These are phyloP conservation scores for Thinopyrum obtusiflorum DNA, from an alignment of 202 grass and related monocot genomes.

Conservation along the genomic window DNA sequence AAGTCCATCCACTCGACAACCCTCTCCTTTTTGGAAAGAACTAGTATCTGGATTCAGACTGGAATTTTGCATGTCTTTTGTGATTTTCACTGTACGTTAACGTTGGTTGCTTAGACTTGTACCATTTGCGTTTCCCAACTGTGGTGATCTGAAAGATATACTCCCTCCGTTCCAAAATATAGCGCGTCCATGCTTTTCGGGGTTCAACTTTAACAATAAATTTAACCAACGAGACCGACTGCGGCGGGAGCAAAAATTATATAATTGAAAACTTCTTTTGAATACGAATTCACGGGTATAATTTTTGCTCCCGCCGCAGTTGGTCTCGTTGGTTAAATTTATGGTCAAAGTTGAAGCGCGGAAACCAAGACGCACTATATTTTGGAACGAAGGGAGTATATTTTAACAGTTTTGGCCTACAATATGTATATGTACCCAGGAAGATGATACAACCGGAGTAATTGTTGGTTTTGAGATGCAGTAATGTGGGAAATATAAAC, in stretches of 20 bases:
- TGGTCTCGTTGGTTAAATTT: no score
- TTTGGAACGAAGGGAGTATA: neutral
- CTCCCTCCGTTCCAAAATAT: no score
- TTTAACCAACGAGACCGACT: no score
- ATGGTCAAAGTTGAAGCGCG: no score
- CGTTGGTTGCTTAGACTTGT: neutral
- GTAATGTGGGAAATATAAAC: neutral
- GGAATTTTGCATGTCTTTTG: neutral
- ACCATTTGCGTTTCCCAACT: neutral
- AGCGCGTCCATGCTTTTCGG: no score
- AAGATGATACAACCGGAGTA: neutral
- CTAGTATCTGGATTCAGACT: neutral
- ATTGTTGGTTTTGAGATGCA: neutral
- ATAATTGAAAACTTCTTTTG: no score
- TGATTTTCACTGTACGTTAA: neutral
- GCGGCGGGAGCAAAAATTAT: no score
- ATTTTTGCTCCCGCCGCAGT: no score
- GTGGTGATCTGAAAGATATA: no score
- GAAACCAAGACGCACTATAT: no score
- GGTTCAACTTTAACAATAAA: no score
- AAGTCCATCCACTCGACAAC: neutral
- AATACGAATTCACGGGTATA: no score
- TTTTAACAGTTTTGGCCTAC: neutral
- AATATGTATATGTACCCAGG: neutral
- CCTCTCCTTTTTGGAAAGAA: neutral